These are phyloP conservation scores for Darksidea phi DNA, from an alignment of 495 filamentous ascomycete species.

Conservation along the genomic window DNA sequence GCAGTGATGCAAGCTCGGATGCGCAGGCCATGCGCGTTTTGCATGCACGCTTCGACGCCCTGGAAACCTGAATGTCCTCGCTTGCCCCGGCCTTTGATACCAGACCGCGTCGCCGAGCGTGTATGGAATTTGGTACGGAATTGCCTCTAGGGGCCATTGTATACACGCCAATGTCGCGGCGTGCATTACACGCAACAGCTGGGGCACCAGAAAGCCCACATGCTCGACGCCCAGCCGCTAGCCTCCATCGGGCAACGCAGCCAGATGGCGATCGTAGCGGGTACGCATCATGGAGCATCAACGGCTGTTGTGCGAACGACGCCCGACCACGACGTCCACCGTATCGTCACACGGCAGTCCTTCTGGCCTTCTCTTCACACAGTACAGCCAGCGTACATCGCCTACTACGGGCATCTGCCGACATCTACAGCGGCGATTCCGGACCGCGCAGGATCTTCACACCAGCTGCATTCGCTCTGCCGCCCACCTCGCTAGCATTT, in stretches of 20 bases:
- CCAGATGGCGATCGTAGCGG: too few species aligned
- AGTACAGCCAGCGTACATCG: too few species aligned
- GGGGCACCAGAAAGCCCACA: background rate
- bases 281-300: too few species aligned
- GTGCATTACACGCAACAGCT: background rate
- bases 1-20: conserved; percentile 24
- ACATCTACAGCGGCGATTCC: too few species aligned
- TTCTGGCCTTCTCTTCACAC: too few species aligned
- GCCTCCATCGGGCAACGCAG: background rate
- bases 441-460: conserved; percentile 9
- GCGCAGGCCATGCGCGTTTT: conserved; percentile 13
- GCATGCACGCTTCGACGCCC: background rate
- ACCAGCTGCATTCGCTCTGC: background rate
- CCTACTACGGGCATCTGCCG: too few species aligned
- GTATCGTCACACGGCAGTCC: too few species aligned
- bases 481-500: conserved; percentile 1
- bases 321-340: too few species aligned
- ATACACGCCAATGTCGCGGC: conserved; percentile 7
- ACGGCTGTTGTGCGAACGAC: too few species aligned
- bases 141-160: background rate
- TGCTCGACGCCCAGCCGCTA: background rate
- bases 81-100: background rate
- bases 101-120: background rate
- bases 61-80: conserved; percentile 11
- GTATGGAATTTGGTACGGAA: conserved; percentile 1